phyloP scores from a whole-genome alignment of 441 rosid genomes.

The Melianthus villosus region DNA sequence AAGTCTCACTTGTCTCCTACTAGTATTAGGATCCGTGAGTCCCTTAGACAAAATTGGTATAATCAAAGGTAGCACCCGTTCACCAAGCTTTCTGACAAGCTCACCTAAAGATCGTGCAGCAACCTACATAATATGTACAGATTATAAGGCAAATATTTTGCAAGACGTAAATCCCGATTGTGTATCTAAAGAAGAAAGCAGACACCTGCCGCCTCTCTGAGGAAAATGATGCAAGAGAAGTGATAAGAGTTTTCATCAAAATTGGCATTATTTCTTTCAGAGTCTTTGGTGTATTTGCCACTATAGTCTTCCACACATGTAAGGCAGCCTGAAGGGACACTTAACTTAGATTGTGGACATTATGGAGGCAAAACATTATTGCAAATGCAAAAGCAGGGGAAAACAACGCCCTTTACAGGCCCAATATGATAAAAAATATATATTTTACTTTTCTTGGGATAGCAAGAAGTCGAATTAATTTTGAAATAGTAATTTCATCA shows the following conservation, averaged over 20 bases:
- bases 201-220: slow-evolving; percentile 97
- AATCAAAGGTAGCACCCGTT: slow-evolving; percentile 97
- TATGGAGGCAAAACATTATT: too few relatives aligned
- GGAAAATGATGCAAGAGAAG: slow-evolving; percentile 87
- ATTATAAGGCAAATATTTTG: background rate
- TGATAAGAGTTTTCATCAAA: slow-evolving; percentile 80
- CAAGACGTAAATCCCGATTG: background rate
- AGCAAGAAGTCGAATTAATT: too few relatives aligned
- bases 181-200: slow-evolving; percentile 4
- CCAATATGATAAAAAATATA: too few relatives aligned
- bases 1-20: slow-evolving; percentile 78
- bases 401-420: too few relatives aligned
- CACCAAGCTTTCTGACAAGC: slow-evolving; percentile 98
- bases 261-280: slow-evolving; percentile 95
- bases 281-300: slow-evolving; percentile 97
- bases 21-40: slow-evolving; percentile 58
- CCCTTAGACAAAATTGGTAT: slow-evolving; percentile 87
- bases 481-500: too few relatives aligned
- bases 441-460: too few relatives aligned
- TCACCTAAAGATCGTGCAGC: slow-evolving; percentile 96
- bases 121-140: slow-evolving; percentile 36
- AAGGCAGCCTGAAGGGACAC: slow-evolving; percentile 99
- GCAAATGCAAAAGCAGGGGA: too few relatives aligned
- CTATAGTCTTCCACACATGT: slow-evolving; percentile 98
- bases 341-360: too few relatives aligned